phyloP scores from a whole-genome alignment of 257 asterid genomes.

The Capsicum chinense region DNA sequence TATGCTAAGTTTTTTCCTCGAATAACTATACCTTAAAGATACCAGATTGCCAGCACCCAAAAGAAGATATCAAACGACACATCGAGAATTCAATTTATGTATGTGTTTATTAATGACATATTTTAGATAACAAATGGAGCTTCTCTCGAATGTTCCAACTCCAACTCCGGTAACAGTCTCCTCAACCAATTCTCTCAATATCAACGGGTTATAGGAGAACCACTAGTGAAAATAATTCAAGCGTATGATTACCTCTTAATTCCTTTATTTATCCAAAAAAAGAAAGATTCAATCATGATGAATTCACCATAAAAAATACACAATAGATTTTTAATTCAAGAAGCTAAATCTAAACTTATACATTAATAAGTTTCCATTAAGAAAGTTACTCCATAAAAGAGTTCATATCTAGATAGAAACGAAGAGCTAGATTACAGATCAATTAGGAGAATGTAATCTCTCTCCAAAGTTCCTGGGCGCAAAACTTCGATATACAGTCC shows the following conservation, averaged over 20 bases:
- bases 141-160: neutral
- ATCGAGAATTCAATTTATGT: neutral
- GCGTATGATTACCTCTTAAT: neutral
- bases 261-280: neutral
- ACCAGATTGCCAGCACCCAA: too few relatives aligned
- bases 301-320: neutral
- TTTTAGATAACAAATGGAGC: neutral
- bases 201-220: neutral
- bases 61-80: neutral
- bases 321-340: neutral
- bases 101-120: neutral
- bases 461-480: neutral
- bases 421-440: neutral
- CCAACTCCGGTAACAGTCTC: neutral
- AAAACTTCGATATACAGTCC: neutral
- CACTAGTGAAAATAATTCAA: neutral
- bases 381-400: neutral
- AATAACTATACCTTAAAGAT: conserved; percentile 3
- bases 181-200: neutral
- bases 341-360: neutral
- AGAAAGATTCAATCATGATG: neutral
- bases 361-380: neutral
- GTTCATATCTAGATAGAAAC: neutral
- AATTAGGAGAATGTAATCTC: conserved; percentile 6
- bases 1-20: neutral